Conservation (phyloP, 345 rosid genomes). For the Salix purpurea region DNA sequence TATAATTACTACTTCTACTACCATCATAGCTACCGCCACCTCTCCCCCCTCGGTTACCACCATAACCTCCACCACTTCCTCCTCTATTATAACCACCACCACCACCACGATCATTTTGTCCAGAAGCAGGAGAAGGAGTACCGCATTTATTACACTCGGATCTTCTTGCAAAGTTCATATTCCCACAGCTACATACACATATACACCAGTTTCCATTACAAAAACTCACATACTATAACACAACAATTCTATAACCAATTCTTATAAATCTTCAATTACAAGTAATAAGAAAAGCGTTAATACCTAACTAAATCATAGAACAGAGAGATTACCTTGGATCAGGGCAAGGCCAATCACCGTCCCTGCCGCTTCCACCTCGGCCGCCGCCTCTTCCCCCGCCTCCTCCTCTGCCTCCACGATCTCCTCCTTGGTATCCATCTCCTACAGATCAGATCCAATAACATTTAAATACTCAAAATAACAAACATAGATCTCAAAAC, state of each 20-base stretch:
- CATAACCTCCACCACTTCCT: constrained; percentile 50
- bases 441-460: constrained; percentile 21
- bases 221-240: neutral
- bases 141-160: constrained; percentile 96
- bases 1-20: constrained; percentile 18
- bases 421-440: constrained; percentile 42
- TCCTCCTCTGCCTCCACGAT: constrained; percentile 65
- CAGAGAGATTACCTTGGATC: constrained; percentile 55
- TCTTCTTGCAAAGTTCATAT: constrained; percentile 92
- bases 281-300: neutral
- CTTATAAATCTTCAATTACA: neutral
- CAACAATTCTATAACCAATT: neutral
- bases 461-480: neutral
- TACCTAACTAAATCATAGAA: neutral
- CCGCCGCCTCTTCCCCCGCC: constrained; percentile 49
- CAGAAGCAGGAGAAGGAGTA: constrained; percentile 67
- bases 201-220: constrained; percentile 27
- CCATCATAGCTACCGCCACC: constrained; percentile 24
- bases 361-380: constrained; percentile 77
- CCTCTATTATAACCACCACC: constrained; percentile 39
- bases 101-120: constrained; percentile 23
- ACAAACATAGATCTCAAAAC: neutral
- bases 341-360: constrained; percentile 95
- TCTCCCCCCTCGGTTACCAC: constrained; percentile 46
- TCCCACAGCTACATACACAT: constrained; percentile 80